A percentile compares a stretch with the other conserved stretches of the same genome.
phyloP scores from a whole-genome alignment of 73 alveolate genomes.

The Paramecium octaurelia region DNA sequence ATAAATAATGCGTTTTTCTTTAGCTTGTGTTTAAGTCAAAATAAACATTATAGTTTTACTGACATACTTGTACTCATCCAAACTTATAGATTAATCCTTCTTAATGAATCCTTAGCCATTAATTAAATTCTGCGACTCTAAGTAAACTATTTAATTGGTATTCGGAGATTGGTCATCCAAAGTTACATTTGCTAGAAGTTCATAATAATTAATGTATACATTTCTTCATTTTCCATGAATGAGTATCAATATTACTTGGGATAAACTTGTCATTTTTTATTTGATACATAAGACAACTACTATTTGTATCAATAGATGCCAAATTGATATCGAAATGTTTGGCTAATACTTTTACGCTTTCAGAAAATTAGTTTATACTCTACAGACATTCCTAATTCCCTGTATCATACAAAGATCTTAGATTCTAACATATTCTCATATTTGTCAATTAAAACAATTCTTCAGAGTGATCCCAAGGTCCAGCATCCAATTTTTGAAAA shows the following conservation, averaged over 20 bases:
- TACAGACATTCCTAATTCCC: background rate
- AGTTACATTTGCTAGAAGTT: background rate
- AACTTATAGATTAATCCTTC: background rate
- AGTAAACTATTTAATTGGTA: background rate
- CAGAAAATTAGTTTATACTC: background rate
- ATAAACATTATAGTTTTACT: slow-evolving; percentile 3
- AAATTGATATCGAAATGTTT: background rate
- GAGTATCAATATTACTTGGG: background rate
- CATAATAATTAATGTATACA: background rate
- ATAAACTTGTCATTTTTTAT: background rate
- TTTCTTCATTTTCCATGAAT: background rate
- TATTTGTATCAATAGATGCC: background rate
- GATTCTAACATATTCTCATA: background rate
- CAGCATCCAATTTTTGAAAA: background rate
- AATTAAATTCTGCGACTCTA: background rate
- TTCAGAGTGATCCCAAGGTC: slow-evolving; percentile 9
- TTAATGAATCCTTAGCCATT: background rate
- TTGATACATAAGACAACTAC: background rate
- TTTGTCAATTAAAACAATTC: background rate
- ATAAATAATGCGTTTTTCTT: background rate
- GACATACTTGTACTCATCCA: background rate
- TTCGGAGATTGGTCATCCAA: background rate
- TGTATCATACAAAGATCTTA: background rate
- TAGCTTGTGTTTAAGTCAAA: background rate
- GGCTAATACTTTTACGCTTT: background rate